Conservation (phyloP, 164 flowering plant genomes). For the Saururus chinensis region DNA sequence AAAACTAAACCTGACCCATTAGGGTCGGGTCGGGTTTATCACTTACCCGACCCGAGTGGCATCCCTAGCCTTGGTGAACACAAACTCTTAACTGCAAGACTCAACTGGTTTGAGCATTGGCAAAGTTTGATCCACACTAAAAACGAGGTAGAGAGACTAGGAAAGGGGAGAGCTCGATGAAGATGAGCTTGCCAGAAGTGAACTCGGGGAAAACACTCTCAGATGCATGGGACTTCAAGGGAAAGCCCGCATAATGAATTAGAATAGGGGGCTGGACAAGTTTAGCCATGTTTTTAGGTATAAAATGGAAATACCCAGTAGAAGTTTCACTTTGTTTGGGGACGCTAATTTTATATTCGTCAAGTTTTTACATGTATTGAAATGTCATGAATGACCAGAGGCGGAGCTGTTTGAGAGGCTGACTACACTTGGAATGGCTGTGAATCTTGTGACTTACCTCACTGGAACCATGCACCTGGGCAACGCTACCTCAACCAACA, state of each 20-base stretch:
- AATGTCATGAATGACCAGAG: slow-evolving; percentile 22
- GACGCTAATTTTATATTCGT: too few species aligned
- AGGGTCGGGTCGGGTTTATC: too few species aligned
- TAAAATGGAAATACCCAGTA: background rate
- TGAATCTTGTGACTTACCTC: slow-evolving; percentile 81
- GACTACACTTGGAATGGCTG: slow-evolving; percentile 80
- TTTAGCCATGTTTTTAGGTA: slow-evolving; percentile 91
- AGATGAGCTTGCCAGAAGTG: slow-evolving; percentile 31
- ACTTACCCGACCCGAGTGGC: too few species aligned
- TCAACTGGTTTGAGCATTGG: background rate
- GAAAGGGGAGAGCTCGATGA: background rate
- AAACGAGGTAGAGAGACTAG: background rate
- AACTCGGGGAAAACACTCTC: slow-evolving; percentile 30
- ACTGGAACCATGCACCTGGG: slow-evolving; percentile 85
- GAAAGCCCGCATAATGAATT: slow-evolving; percentile 50
- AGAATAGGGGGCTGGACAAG: slow-evolving; percentile 78
- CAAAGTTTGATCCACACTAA: background rate
- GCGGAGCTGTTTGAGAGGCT: slow-evolving; percentile 71
- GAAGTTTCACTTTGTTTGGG: background rate
- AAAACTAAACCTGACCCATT: too few species aligned
- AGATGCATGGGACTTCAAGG: slow-evolving; percentile 87
- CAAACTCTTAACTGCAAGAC: background rate
- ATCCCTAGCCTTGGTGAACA: background rate
- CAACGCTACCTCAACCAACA: slow-evolving; percentile 71
- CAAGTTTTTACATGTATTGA: background rate